Percentiles rank a stretch among this genome's conserved stretches.
Evolutionary conservation across 2,329 filamentous ascomycete species (phyloP).

Genomic region (Fusarium humuli): DNA sequence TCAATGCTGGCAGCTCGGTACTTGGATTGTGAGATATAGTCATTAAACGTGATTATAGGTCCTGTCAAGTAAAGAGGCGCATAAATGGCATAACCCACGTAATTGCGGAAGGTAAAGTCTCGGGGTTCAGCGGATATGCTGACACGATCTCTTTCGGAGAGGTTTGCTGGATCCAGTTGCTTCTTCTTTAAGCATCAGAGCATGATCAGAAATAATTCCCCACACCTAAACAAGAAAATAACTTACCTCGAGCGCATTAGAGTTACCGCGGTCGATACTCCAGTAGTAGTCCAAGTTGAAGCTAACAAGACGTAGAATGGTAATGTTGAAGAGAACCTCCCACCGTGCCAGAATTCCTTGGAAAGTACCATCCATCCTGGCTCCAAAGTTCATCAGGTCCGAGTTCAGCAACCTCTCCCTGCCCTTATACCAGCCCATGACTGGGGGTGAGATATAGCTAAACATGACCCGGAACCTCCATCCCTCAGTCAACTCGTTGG

Average conservation of each 20-base stretch:
- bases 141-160: constrained; percentile 91
- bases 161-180: constrained; percentile 85
- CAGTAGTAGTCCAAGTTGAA: constrained; percentile 98
- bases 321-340: constrained; percentile 99
- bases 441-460: constrained; percentile 57
- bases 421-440: constrained; percentile 47
- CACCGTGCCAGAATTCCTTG: constrained; percentile 89
- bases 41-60: constrained; percentile 97
- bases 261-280: constrained; percentile 74
- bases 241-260: constrained; percentile 84
- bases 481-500: constrained; percentile 85
- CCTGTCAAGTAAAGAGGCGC: constrained; percentile 93
- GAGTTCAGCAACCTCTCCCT: constrained; percentile 50
- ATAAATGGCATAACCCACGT: constrained; percentile 89
- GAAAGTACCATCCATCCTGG: constrained; percentile 76
- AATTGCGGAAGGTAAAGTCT: constrained; percentile 87
- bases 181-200: constrained; percentile 91
- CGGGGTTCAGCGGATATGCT: constrained; percentile 75
- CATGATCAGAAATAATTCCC: constrained; percentile 21
- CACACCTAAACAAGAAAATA: not conserved
- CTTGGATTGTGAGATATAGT: constrained; percentile 89
- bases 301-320: constrained; percentile 89
- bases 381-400: constrained; percentile 69
- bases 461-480: constrained; percentile 78
- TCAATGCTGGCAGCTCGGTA: constrained; percentile 80